Evolutionary conservation across 495 filamentous ascomycete genomes (phyloP), one percentile per base, ranked within the genome.

Genomic region (Talaromyces adpressus): DNA sequence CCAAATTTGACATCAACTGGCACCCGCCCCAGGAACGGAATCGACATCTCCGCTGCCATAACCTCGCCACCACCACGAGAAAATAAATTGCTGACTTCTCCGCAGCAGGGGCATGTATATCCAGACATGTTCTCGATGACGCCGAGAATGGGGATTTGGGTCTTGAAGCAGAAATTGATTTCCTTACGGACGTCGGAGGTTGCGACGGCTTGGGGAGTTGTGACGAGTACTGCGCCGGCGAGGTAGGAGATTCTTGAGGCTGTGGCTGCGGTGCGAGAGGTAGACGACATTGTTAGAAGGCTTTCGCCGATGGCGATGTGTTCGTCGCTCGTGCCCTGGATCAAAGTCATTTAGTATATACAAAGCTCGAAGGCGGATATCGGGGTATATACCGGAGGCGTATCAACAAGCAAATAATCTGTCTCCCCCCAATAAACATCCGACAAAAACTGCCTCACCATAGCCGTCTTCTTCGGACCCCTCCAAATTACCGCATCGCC

Each of bases 61-160:
- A 90, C 85, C 74, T 91, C 75, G 7, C 95, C 94, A 7, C 94
- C 94, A 18, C 94, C 95, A 59, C 86, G 91, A 57, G 86, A 89
- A 71, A 98, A 98, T 62, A 98, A 77, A 77, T 98, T 91, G 51
- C 91, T 96, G 73, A 92, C 91, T 74, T 95, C 91, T 66, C 89
- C 90, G 76, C 94, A 98, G 70, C 92, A 91, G 36, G 93, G 93
- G 75, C 94, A 98, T 61, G 96, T 89, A 75, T 93, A 98, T 2
- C 94, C 94, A 27, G 89, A 88, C 95, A 98, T 98, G 74, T 98
- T 98, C 79, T 98, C 94, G 41, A 98, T 81, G 2, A 98, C 92
- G 0, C 94, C 94, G 34, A 97, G 79, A 20, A 96, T 85, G 12
- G 84, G 77, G 47, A 98, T 86, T 20, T 86, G 85, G 6, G 90